Evolutionary conservation across 495 filamentous ascomycete genomes (phyloP), one percentile per base, ranked within the genome.

Genomic region (Daldinia loculata): DNA sequence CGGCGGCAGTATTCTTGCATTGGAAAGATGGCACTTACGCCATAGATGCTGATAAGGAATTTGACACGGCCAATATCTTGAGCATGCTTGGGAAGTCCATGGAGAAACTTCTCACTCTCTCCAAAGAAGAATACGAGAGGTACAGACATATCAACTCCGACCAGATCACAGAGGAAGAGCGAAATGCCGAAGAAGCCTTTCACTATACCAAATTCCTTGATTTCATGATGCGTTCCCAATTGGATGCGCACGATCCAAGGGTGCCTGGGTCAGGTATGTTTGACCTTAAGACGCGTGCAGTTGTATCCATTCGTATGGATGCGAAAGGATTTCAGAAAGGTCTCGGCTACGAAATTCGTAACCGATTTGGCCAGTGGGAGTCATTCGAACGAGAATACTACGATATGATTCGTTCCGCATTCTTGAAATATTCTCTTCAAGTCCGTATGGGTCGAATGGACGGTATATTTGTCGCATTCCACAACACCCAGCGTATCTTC

Each of bases 1-100:
- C 95, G 1, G 84, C 88, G 14, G 92, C 94, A 15, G 89, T 94
- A 71, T 97, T 98, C 73, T 80, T 98, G 26, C 89, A 92, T 48
- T 94, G 89, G 79, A 94, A 91, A 72, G 86, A 95, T 77, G 94
- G 92, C 3, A 84, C 86, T 0, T 98, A 98, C 77, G 95, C 96
- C n/a, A 97, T 99, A 67, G 95, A 99, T 80, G 92, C 94, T 0
- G 95, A 98, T 79, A 99, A 98, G 81, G 88, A 97, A 77, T 97
- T 87, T 74, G 95, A 97, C 68, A 85, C 80, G 7, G 90, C 91
- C 26, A 98, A 92, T 65, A 87, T 99, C 41, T 84, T 98, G 29
- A 93, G 89, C 77, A 92, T 94, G 82, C 86, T 99, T 6, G 95
- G 95, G 6, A 93, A 94, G 64, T 97, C 94, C 0, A 93, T 99